Evolutionary conservation across 768 basidiomycete species (phyloP).

Genomic region (Serendipita vermifera): DNA sequence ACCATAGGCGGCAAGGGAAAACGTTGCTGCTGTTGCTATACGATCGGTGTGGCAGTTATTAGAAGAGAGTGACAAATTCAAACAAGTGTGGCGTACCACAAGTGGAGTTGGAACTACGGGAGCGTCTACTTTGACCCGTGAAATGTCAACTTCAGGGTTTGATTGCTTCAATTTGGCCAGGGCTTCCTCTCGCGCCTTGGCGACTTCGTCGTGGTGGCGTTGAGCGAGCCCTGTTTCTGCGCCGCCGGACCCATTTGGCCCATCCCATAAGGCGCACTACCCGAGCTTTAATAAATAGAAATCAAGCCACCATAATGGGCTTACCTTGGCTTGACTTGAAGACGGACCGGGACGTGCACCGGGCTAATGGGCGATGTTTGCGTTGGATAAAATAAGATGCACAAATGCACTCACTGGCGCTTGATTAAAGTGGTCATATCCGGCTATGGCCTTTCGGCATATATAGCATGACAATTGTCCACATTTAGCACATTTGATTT

Average conservation of each 20-base stretch:
- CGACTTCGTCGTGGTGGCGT: conserved; percentile 38
- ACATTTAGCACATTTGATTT: conserved; percentile 74
- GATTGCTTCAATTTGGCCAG: conserved; percentile 44
- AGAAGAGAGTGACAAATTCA: no score
- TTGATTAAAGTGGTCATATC: conserved; percentile 65
- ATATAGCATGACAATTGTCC: conserved; percentile 67
- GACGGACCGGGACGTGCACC: conserved; percentile 18
- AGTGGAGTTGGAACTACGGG: no score
- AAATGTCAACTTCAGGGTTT: conserved; percentile 51
- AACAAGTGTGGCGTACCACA: no score
- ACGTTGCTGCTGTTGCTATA: no score
- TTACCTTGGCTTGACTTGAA: conserved; percentile 35
- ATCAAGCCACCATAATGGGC: neutral
- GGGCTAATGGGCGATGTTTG: conserved; percentile 10
- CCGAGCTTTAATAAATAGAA: conserved; percentile 1
- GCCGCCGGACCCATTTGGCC: neutral
- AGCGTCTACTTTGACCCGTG: conserved; percentile 51
- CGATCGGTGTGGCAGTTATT: no score
- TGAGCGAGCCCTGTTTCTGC: neutral
- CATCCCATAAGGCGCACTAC: conserved; percentile 5
- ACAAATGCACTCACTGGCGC: conserved; percentile 22
- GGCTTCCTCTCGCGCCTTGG: conserved; percentile 51
- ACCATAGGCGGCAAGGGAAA: no score
- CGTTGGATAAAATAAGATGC: neutral
- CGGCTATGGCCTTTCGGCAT: conserved; percentile 56